phyloP scores from a whole-genome alignment of 352 stramenopile genomes.

The Phytophthora uliginosa region DNA sequence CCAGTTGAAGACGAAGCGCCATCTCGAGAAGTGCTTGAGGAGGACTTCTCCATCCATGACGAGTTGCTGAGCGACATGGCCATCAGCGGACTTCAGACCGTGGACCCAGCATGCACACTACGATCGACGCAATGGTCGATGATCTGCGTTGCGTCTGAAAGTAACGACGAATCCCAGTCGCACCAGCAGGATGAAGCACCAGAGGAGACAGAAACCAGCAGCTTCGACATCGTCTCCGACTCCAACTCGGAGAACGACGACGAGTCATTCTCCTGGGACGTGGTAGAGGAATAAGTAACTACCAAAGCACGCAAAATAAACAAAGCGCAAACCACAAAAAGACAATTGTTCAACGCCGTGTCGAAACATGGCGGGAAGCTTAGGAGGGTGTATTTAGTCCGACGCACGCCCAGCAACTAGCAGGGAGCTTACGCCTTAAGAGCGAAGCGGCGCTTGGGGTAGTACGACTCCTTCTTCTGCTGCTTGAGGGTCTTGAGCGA shows the following conservation, averaged over 20 bases:
- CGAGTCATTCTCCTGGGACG: slow-evolving; percentile 33
- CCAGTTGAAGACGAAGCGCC: slow-evolving; percentile 35
- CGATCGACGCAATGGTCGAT: slow-evolving; percentile 79
- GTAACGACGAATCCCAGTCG: slow-evolving; percentile 27
- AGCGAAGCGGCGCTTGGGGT: slow-evolving; percentile 97
- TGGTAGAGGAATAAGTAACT: slow-evolving; percentile 32
- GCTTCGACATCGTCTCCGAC: slow-evolving; percentile 69
- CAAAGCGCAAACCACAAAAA: slow-evolving; percentile 4
- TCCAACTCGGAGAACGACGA: slow-evolving; percentile 63
- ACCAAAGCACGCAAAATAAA: not conserved
- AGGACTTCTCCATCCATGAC: slow-evolving; percentile 61
- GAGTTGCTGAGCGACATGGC: slow-evolving; percentile 64
- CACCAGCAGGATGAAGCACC: slow-evolving; percentile 15
- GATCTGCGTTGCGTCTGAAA: too few species aligned
- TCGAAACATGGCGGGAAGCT: slow-evolving; percentile 62
- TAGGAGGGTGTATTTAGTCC: slow-evolving; percentile 76
- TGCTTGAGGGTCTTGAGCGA: slow-evolving; percentile 95
- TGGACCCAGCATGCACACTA: slow-evolving; percentile 58
- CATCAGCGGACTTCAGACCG: slow-evolving; percentile 45
- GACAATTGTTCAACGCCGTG: slow-evolving; percentile 40
- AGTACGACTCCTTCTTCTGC: slow-evolving; percentile 97
- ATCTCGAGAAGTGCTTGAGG: slow-evolving; percentile 20
- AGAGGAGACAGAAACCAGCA: slow-evolving; percentile 23
- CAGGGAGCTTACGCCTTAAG: slow-evolving; percentile 96
- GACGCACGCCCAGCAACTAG: slow-evolving; percentile 44